Conservation (phyloP, 2,329 filamentous ascomycete species). For the Colletotrichum magnum region DNA sequence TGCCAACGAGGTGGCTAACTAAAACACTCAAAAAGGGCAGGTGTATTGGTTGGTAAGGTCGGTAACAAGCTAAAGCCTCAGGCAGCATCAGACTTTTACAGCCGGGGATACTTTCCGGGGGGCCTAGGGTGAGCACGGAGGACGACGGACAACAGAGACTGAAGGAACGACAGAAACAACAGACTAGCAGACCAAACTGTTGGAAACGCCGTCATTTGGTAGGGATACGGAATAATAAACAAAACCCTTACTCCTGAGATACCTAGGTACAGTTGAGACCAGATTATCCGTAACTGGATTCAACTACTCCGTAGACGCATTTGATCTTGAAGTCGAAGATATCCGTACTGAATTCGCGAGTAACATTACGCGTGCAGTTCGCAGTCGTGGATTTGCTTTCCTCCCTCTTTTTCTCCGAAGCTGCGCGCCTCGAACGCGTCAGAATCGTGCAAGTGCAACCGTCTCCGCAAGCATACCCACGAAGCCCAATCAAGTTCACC, state of each 20-base stretch:
- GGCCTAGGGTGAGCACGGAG: conserved; percentile 5
- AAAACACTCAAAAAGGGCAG: too few relatives aligned
- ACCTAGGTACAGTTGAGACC: too few relatives aligned
- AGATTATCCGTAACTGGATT: background rate
- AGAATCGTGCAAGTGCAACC: conserved; percentile 34
- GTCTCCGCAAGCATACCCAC: conserved; percentile 10
- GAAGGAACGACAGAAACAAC: conserved; percentile 4
- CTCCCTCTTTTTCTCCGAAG: conserved; percentile 8
- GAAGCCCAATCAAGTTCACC: conserved; percentile 30
- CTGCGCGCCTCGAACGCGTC: conserved; percentile 40
- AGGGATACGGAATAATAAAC: conserved; percentile 12
- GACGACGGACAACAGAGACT: background rate
- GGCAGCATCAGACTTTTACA: background rate
- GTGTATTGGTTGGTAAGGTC: too few relatives aligned
- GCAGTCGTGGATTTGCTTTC: background rate
- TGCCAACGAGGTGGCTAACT: background rate
- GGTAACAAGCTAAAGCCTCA: background rate
- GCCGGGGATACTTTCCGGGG: background rate
- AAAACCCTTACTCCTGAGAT: background rate
- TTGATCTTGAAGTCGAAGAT: conserved; percentile 4
- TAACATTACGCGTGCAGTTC: conserved; percentile 3
- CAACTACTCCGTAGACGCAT: background rate
- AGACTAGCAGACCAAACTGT: background rate
- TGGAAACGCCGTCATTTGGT: conserved; percentile 9
- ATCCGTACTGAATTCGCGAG: background rate